Evolutionary conservation across 1,284 basidiomycete species (phyloP), one percentile per base, ranked within the genome.

Genomic region (Pholiota adiposa): DNA sequence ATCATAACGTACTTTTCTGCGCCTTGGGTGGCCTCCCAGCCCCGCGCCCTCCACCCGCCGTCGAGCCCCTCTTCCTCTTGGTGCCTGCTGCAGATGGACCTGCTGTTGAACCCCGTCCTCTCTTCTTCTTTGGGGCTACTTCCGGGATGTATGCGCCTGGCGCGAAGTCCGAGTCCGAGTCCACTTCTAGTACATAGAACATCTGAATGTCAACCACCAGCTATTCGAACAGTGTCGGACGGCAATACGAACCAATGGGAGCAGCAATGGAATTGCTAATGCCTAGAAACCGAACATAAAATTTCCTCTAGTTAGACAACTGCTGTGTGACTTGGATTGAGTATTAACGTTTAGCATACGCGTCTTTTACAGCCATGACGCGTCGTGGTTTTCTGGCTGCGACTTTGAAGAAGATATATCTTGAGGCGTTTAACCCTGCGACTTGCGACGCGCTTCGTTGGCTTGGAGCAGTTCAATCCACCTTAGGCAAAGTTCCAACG

Each of bases 151-250:
- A 81, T 3, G 66, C 55, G 0, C 83, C 82, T 1, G 81, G 65
- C 27, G 73, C 78, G 58, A 87, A 87, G 58, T 88, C 85, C n/a
- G 85, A 78, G 63, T 80, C 79, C 1, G 75, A 77, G 60, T 87
- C 85, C 0, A 80, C 76, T 58, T 85, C 86, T 64, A 63, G 61
- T 73, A 71, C 73, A 33, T 4, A 4, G 11, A 36, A 8, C 29
- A 19, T 29, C 12, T 14, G 2, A 25, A 31, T 14, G 25, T 44
- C 12, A 54, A 31, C 29, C 2, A 12, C 25, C 21, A 31, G 27
- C 14, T 4, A n/a, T 48, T 48, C 12, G 23, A 12, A 36, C 2
- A 27, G 31, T 27, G 29, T 12, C 25, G 12, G n/a, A n/a, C n/a
- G n/a, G n/a, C n/a, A 34, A 14, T 27, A 60, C 64, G 18, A 18